Conservation (phyloP, 140 eudicot genomes). For the Bidens hawaiensis region DNA sequence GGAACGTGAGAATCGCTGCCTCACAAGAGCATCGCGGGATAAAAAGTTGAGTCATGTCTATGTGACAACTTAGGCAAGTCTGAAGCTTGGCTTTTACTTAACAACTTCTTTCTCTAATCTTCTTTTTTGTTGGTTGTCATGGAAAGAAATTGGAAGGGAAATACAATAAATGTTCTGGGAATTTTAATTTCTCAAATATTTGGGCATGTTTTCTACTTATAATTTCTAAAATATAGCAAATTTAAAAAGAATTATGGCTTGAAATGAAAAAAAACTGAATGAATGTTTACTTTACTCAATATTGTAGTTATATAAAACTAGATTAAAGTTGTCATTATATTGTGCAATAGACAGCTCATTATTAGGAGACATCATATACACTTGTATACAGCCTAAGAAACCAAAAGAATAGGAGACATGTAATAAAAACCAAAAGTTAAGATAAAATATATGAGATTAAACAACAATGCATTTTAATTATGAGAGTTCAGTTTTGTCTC, state of each 20-base stretch:
- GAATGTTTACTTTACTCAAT: background rate
- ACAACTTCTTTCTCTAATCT: constrained; percentile 14
- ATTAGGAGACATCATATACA: constrained; percentile 1
- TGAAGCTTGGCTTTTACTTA: constrained; percentile 41
- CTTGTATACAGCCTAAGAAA: constrained; percentile 28
- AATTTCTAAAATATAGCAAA: background rate
- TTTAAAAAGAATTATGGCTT: background rate
- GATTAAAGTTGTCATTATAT: no score
- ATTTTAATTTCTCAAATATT: background rate
- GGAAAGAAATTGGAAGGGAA: constrained; percentile 19
- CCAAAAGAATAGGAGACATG: constrained; percentile 5
- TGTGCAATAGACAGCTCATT: background rate
- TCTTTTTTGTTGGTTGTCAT: constrained; percentile 21
- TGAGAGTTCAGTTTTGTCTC: background rate
- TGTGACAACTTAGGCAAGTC: constrained; percentile 43
- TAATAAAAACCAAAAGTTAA: background rate
- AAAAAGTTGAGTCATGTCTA: constrained; percentile 26
- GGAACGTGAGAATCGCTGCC: constrained; percentile 24
- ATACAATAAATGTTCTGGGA: constrained; percentile 14
- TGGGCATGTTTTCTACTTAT: background rate
- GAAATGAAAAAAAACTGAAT: background rate
- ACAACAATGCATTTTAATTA: background rate
- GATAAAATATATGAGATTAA: background rate
- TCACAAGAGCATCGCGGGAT: constrained; percentile 9
- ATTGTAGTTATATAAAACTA: background rate